These are phyloP conservation scores for Cutaneotrichosporon cyanovorans DNA, from an alignment of 1,284 basidiomycete species.

Conservation along the genomic window DNA sequence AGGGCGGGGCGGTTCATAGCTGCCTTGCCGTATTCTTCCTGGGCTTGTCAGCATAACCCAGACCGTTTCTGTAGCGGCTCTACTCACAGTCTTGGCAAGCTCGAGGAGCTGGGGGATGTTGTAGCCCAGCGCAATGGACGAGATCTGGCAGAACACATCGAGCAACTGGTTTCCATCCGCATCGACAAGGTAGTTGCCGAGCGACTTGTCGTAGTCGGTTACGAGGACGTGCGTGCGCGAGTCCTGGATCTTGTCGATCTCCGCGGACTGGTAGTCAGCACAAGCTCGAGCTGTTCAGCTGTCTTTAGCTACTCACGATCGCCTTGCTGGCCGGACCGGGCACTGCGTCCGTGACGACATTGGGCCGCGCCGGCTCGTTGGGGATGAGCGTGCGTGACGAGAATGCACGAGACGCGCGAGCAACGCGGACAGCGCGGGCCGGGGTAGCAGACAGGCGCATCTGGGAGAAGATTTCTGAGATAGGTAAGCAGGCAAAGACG, in stretches of 20 bases:
- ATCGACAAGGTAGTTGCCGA: conserved; percentile 51
- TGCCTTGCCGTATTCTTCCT: conserved; percentile 17
- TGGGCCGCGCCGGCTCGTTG: conserved; percentile 21
- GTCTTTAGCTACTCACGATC: conserved; percentile 9
- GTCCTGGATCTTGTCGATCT: conserved; percentile 23
- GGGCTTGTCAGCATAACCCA: not conserved
- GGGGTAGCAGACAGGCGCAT: conserved; percentile 7
- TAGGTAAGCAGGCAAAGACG: not conserved
- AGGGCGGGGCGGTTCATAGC: conserved; percentile 51
- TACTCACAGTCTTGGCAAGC: conserved; percentile 38
- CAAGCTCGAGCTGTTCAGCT: not conserved
- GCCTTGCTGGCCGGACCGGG: conserved; percentile 24
- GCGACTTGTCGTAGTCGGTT: conserved; percentile 19
- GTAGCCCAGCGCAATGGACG: conserved; percentile 49
- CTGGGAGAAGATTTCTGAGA: not conserved
- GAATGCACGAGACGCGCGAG: conserved; percentile 17
- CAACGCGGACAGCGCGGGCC: conserved; percentile 6
- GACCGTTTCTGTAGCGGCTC: not conserved
- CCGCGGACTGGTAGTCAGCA: conserved; percentile 16
- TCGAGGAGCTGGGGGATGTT: conserved; percentile 49
- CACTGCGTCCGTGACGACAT: conserved; percentile 17
- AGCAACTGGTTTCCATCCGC: conserved; percentile 52
- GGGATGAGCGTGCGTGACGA: conserved; percentile 22
- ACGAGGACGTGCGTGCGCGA: conserved; percentile 21
- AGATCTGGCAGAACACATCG: conserved; percentile 52